Conservation (phyloP, 176 grass and related monocot species). For the Dactylis glomerata region DNA sequence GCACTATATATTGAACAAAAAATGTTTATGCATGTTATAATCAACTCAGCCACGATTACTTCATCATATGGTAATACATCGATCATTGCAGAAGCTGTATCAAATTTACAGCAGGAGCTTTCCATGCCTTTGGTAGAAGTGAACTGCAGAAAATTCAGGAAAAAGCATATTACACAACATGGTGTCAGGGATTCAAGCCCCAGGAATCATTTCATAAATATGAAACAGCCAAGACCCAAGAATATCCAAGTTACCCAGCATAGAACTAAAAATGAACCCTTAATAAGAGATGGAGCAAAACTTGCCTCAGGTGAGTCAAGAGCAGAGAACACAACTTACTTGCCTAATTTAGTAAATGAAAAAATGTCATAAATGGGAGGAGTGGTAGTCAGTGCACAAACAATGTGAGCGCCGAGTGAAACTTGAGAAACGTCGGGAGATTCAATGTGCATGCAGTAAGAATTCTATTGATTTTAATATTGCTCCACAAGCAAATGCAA, state of each 20-base stretch:
- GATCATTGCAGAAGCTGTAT: neutral
- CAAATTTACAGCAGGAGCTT: neutral
- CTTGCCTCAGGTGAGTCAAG: neutral
- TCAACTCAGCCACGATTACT: neutral
- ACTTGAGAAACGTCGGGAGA: neutral
- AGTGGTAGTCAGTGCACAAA: neutral
- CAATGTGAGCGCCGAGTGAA: neutral
- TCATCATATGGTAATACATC: neutral
- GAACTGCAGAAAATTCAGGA: neutral
- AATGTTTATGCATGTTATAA: neutral
- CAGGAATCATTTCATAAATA: neutral
- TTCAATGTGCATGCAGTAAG: neutral
- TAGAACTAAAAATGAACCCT: neutral
- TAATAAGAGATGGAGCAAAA: neutral
- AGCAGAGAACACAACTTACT: neutral
- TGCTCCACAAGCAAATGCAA: neutral
- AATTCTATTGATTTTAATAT: neutral
- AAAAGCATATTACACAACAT: neutral
- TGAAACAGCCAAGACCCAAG: slow-evolving; percentile 2
- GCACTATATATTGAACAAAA: neutral
- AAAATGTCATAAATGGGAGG: neutral
- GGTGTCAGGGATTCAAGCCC: neutral
- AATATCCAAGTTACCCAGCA: neutral
- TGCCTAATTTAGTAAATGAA: neutral
- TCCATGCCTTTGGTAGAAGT: neutral